Evolutionary conservation across 2,329 filamentous ascomycete genomes (phyloP).

Genomic region (Emergomyces pasteurianus): DNA sequence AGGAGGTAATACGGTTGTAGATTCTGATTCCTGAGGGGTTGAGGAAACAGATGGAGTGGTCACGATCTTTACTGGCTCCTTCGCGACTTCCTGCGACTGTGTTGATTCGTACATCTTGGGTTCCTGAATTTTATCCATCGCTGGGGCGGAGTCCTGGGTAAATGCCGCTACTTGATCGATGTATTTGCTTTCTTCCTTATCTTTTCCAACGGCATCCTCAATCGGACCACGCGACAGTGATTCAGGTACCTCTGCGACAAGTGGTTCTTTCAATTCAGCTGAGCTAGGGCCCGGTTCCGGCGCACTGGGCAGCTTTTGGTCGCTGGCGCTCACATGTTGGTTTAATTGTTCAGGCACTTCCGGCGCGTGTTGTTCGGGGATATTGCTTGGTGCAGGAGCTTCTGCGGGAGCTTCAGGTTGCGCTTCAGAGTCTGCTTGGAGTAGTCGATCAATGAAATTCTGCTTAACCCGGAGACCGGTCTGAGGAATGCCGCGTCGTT

Average conservation of each 20-base stretch:
- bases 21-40: constrained; percentile 16
- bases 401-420: constrained; percentile 6
- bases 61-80: background rate
- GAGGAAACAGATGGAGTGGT: background rate
- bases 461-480: constrained; percentile 59
- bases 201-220: background rate
- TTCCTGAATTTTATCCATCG: background rate
- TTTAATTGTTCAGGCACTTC: background rate
- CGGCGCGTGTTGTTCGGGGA: background rate
- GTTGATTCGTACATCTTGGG: background rate
- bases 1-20: constrained; percentile 11
- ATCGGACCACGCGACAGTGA: background rate
- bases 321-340: background rate
- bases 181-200: background rate
- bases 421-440: constrained; percentile 27
- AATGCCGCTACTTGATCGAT: background rate
- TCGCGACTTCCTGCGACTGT: constrained; percentile 4
- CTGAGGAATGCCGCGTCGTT: constrained; percentile 55
- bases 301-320: constrained; percentile 1
- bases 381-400: constrained; percentile 6
- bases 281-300: background rate
- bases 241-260: background rate
- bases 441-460: constrained; percentile 51
- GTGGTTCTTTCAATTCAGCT: background rate
- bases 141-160: background rate